Base-by-base conservation (phyloP, 2,329 filamentous ascomycete species). In the Penicillium rolfsii region DNA sequence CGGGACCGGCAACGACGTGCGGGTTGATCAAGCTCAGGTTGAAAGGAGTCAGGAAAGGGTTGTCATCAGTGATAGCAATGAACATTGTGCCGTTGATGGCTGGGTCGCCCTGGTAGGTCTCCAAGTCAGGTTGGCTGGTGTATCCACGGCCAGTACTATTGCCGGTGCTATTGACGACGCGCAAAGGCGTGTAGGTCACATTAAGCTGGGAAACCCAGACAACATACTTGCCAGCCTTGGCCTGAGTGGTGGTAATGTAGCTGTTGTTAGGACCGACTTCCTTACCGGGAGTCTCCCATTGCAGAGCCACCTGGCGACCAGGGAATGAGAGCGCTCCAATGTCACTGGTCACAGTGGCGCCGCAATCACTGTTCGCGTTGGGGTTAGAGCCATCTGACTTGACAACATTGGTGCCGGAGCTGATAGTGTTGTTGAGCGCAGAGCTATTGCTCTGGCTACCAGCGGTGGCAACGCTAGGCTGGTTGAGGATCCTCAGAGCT, bases 21-120 rank as follows among this genome's bases (percentile, higher is more conserved):
- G 90, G 87, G 65, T 95, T 94, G 22, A 94, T 81, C 81, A 85
- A 82, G 26, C 81, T 85, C 61, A 94, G 60, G 71, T 95, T 95
- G 76, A 91, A 94, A 0, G 91, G 89, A 7, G 91, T 93, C 2
- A 93, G 82, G 62, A 81, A 87, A 0, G 88, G 66, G 65, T 93
- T 84, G 0, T 75, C 72, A 68, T 94, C 91, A 0, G 91, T 94
- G 11, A 96, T 72, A 0, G 87, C 89, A 50, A 96, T 79, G 72
- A 94, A 95, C 77, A 93, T 89, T 4, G 91, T 95, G 0, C 85
- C 89, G 66, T 95, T 95, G 54, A 90, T 81, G 1, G 85, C 85
- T 0, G 88, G 88, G 58, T 93, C 88, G 0, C 86, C 85, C 60
- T 83, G 80, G 71, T 83, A 95, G 0, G 90, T 89, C 40, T 85